phyloP scores from a whole-genome alignment of 2,329 filamentous ascomycete genomes.

The Podosphaera fusca region DNA sequence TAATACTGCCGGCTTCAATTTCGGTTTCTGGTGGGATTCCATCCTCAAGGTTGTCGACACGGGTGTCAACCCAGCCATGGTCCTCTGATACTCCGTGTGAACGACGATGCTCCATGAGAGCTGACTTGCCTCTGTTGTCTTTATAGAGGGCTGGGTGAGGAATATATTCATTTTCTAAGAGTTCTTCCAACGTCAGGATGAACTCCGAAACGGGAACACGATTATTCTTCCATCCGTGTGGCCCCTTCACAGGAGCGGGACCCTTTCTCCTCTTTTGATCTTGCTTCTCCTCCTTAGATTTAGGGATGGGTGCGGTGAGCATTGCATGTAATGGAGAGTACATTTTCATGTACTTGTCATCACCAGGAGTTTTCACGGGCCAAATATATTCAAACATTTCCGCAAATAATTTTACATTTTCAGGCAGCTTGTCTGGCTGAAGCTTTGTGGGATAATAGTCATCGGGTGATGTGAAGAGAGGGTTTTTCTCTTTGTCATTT shows the following conservation, averaged over 20 bases:
- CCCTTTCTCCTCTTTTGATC: constrained; percentile 18
- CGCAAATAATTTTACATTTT: constrained; percentile 40
- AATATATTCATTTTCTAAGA: constrained; percentile 63
- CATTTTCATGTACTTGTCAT: constrained; percentile 56
- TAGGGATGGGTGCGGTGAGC: constrained; percentile 50
- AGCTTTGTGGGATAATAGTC: constrained; percentile 35
- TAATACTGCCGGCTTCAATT: constrained; percentile 61
- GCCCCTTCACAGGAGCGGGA: constrained; percentile 36
- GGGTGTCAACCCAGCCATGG: constrained; percentile 65
- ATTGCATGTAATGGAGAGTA: constrained; percentile 76
- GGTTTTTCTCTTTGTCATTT: constrained; percentile 2
- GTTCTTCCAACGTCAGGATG: constrained; percentile 45
- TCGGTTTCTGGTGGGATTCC: constrained; percentile 44
- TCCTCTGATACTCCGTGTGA: constrained; percentile 23
- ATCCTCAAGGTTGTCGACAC: constrained; percentile 41
- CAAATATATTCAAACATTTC: constrained; percentile 74
- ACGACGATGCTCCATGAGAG: constrained; percentile 29
- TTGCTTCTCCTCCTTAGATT: constrained; percentile 39
- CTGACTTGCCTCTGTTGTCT: constrained; percentile 28
- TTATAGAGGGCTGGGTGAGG: constrained; percentile 57
- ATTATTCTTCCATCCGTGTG: constrained; percentile 46
- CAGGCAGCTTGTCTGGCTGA: constrained; percentile 26
- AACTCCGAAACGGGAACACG: constrained; percentile 68
- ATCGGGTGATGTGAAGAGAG: constrained; percentile 25
- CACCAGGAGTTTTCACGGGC: constrained; percentile 72